Conservation (phyloP, 805 yeast species). For the Saccharomyces mikatae region DNA sequence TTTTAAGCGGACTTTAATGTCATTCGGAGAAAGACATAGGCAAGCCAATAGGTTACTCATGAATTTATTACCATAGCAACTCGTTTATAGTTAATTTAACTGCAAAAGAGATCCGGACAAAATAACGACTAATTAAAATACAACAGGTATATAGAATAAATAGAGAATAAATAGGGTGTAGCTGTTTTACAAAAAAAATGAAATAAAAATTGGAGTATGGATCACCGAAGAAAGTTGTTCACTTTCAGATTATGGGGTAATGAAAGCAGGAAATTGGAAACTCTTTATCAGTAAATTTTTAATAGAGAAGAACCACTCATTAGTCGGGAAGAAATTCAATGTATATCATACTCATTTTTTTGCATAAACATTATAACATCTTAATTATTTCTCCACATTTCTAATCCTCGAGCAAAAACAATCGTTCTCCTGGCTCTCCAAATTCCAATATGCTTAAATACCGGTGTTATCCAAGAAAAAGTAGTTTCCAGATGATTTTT, state of each 20-base stretch:
- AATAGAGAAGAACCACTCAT: not conserved
- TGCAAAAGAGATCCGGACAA: not conserved
- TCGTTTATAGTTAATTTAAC: not conserved
- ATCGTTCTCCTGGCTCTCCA: not conserved
- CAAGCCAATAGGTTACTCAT: not conserved
- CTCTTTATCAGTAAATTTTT: not conserved
- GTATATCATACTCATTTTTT: not conserved
- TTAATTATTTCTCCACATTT: not conserved
- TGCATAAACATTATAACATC: not conserved
- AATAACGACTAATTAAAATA: not conserved
- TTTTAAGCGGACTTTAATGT: not conserved
- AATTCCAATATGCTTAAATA: constrained; percentile 24
- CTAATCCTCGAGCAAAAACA: not conserved
- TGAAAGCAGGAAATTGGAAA: not conserved
- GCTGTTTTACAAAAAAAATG: not conserved
- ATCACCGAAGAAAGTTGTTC: not conserved
- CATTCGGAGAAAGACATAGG: not conserved
- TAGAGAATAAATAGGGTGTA: not conserved
- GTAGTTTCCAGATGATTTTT: constrained; percentile 84
- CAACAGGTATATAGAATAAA: not conserved
- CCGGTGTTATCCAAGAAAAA: constrained; percentile 80
- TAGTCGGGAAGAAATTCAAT: not conserved
- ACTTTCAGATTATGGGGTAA: not conserved
- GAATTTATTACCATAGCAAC: not conserved
- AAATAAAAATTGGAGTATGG: not conserved